Evolutionary conservation across 371 early-diverging fungal species (phyloP).

Genomic region (Lichtheimia hyalospora): DNA sequence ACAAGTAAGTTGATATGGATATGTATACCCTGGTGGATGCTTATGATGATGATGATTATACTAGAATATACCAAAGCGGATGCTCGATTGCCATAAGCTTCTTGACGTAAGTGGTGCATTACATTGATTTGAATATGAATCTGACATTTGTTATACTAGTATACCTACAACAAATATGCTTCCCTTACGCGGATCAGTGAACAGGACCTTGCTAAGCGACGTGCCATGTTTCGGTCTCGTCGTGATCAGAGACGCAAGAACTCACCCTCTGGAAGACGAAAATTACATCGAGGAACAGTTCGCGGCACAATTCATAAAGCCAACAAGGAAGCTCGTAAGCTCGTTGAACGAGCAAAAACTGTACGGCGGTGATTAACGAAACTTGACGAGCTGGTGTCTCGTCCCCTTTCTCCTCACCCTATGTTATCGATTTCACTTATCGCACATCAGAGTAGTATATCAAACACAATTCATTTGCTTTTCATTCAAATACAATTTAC

Average conservation of each 20-base stretch:
- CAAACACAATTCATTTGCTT: too few relatives aligned
- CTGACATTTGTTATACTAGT: background rate
- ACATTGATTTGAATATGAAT: background rate
- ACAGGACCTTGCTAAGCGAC: constrained; percentile 6
- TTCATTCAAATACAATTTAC: too few relatives aligned
- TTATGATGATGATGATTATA: background rate
- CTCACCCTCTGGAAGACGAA: constrained; percentile 21
- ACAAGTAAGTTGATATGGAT: constrained; percentile 35
- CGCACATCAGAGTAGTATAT: too few relatives aligned
- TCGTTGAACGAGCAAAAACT: constrained; percentile 47
- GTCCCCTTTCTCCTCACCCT: too few relatives aligned
- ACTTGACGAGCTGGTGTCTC: too few relatives aligned
- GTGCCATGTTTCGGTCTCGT: constrained; percentile 12
- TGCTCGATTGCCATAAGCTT: constrained; percentile 74
- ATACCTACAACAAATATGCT: constrained; percentile 5
- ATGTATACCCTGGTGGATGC: too few relatives aligned
- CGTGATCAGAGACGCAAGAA: constrained; percentile 42
- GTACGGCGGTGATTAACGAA: constrained; percentile 18
- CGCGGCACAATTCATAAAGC: constrained; percentile 40
- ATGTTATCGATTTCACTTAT: too few relatives aligned
- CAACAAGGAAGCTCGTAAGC: constrained; percentile 44
- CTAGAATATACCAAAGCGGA: constrained; percentile 69
- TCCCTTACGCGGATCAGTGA: constrained; percentile 3
- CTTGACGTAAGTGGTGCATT: constrained; percentile 54
- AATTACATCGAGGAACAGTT: constrained; percentile 33